Base-by-base conservation (phyloP, 208 protist genomes). In the Crithidia bombi region DNA sequence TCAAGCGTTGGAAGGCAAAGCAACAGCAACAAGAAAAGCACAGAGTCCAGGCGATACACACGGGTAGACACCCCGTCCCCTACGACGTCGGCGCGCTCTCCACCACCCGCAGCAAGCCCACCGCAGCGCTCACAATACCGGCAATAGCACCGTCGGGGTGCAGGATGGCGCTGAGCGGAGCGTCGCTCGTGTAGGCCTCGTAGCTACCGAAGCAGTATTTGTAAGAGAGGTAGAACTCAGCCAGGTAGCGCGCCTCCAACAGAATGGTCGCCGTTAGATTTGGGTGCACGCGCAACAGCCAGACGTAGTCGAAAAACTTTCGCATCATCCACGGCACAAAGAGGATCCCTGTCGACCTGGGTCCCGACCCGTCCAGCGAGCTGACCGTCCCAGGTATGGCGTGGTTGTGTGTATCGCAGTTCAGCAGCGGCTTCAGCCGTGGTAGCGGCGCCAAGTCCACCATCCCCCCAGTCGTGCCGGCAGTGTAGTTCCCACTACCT, bases 121-220 rank as follows among this genome's bases (percentile, higher is more conserved):
- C 82, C 0, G 85, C 66, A 11, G 88, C 90, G 36, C 80, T 88
- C 17, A 96, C 33, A 5, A 93, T 65, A 12, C 90, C 90, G 0
- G 88, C 90, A 43, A 91, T 46, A 12, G 87, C 87, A 26, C 82
- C 81, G 35, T 63, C 56, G 1, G 83, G 79, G 52, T 93, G 70
- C 30, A 96, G 58, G 23, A 94, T 83, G 14, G 55, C 50, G 9
- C 57, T 54, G 61, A 96, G 72, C 49, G 86, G 57, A 25, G 86
- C 86, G 69, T 96, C 90, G 28, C 62, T 56, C 35, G 46, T 54
- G 44, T 73, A 78, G 30, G 77, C 74, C 63, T 96, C 90, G 61
- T 86, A 93, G 59, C 62, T 69, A 17, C 87, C 83, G 66, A 93
- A 89, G 74, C 84, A 92, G 73, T 94, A 96, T 74, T 88, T 89